Percentiles rank a stretch among this genome's conserved stretches.
phyloP scores from a whole-genome alignment of 805 yeast genomes.

The Starmerella vitae region DNA sequence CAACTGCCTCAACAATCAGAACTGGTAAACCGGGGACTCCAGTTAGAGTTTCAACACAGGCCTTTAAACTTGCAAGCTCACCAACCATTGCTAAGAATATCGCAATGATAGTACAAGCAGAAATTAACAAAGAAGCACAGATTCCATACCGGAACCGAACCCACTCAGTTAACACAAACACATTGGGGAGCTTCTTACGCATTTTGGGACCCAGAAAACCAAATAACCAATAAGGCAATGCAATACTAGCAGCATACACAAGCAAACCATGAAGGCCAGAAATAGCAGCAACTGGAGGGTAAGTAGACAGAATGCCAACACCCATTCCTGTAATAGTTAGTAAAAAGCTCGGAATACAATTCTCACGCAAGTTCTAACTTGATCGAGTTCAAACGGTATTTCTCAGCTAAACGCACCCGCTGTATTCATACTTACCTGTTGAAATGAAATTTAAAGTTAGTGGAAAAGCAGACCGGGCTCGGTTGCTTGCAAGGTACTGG shows the following conservation, averaged over 20 bases:
- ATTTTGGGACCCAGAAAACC: constrained; percentile 72
- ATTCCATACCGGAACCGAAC: constrained; percentile 70
- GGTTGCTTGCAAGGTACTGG: constrained; percentile 61
- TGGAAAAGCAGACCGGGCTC: constrained; percentile 68
- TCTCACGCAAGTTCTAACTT: constrained; percentile 77
- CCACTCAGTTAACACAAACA: constrained; percentile 90
- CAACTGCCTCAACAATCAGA: constrained; percentile 71
- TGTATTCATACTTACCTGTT: constrained; percentile 38
- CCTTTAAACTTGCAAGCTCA: constrained; percentile 67
- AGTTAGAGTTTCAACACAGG: constrained; percentile 64
- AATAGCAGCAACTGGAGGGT: constrained; percentile 71
- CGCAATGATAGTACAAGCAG: constrained; percentile 71
- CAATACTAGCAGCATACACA: constrained; percentile 66
- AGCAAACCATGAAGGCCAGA: constrained; percentile 79
- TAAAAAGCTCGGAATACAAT: constrained; percentile 26
- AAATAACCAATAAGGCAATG: constrained; percentile 71
- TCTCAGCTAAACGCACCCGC: constrained; percentile 21
- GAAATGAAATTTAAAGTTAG: constrained; percentile 82
- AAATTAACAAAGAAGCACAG: constrained; percentile 56
- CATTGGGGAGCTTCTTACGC: constrained; percentile 68
- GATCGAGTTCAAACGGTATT: constrained; percentile 71
- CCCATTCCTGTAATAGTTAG: constrained; percentile 49
- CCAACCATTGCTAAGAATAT: constrained; percentile 77
- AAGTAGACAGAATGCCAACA: constrained; percentile 75
- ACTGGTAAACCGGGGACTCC: constrained; percentile 68